phyloP scores from a whole-genome alignment of 495 filamentous ascomycete genomes.

The Lasiosphaeria hispida region DNA sequence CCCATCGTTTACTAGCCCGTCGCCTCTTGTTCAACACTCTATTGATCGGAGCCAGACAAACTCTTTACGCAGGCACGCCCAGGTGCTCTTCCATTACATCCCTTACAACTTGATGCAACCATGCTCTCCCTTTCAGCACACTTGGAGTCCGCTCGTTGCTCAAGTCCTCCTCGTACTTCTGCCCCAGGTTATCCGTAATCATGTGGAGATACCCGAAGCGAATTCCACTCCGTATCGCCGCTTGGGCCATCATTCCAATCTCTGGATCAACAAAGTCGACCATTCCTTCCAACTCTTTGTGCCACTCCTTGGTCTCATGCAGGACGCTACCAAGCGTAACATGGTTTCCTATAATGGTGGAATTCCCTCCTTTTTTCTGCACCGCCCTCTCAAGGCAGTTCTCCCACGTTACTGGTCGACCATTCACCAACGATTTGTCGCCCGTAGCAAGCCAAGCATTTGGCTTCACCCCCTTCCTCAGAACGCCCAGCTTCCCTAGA shows the following conservation, averaged over 20 bases:
- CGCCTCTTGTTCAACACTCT: too few relatives aligned
- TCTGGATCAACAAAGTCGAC: constrained; percentile 15
- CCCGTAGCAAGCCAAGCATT: constrained; percentile 9
- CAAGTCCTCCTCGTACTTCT: constrained; percentile 14
- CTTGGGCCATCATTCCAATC: constrained; percentile 14
- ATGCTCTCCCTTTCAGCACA: background rate
- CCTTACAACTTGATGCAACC: constrained; percentile 3
- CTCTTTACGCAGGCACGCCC: too few relatives aligned
- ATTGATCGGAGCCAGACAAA: too few relatives aligned
- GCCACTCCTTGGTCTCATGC: constrained; percentile 14
- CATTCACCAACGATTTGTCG: background rate
- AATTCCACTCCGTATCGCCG: constrained; percentile 10
- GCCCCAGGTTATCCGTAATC: constrained; percentile 13
- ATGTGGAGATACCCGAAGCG: constrained; percentile 12
- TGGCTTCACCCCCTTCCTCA: constrained; percentile 4
- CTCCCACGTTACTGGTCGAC: constrained; percentile 1
- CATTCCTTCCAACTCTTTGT: background rate
- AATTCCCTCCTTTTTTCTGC: background rate
- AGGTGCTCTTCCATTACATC: constrained; percentile 5
- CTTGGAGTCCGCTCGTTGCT: constrained; percentile 7
- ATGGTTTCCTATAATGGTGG: background rate
- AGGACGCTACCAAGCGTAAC: constrained; percentile 8
- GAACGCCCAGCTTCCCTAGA: constrained; percentile 7
- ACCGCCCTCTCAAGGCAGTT: background rate
- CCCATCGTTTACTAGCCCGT: too few relatives aligned